phyloP scores from a whole-genome alignment of 2,329 filamentous ascomycete species.

The Penicillium sp. region DNA sequence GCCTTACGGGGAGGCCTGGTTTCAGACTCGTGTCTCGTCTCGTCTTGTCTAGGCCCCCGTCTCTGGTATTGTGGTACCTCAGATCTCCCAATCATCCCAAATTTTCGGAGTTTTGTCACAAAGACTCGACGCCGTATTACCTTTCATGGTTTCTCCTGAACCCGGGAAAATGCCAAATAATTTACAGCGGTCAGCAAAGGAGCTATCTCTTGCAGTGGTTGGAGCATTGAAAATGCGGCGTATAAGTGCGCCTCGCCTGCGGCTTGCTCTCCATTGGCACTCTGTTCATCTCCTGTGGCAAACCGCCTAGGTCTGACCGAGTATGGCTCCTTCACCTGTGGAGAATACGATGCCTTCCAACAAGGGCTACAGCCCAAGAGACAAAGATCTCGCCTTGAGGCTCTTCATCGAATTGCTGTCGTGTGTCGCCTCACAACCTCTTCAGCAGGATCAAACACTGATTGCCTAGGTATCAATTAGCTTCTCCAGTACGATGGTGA shows the following conservation, averaged over 20 bases:
- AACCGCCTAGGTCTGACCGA: background rate
- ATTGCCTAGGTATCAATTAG: conserved; percentile 32
- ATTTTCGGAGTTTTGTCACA: conserved; percentile 26
- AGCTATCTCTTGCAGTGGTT: background rate
- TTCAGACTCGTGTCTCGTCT: background rate
- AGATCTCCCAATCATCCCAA: background rate
- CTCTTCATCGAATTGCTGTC: conserved; percentile 37
- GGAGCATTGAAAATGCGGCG: background rate
- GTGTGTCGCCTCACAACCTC: conserved; percentile 20
- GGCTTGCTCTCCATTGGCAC: too few relatives aligned
- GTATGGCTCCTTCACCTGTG: conserved; percentile 7
- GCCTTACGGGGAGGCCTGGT: background rate
- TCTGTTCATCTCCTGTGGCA: too few relatives aligned
- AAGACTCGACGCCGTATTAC: conserved; percentile 20
- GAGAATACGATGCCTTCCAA: background rate
- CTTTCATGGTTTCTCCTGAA: background rate
- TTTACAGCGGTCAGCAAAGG: background rate
- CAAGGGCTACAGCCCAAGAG: background rate
- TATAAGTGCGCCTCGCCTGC: background rate
- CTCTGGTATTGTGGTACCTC: conserved; percentile 4
- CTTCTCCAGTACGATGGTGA: conserved; percentile 33
- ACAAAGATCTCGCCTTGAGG: conserved; percentile 25
- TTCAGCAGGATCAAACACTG: background rate
- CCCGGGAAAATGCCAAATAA: background rate
- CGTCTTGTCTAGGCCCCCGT: background rate